A percentile compares a stretch with the other conserved stretches of the same genome.
These are phyloP conservation scores for Clonostachys solani DNA, from an alignment of 2,329 filamentous ascomycete species.

Conservation along the genomic window DNA sequence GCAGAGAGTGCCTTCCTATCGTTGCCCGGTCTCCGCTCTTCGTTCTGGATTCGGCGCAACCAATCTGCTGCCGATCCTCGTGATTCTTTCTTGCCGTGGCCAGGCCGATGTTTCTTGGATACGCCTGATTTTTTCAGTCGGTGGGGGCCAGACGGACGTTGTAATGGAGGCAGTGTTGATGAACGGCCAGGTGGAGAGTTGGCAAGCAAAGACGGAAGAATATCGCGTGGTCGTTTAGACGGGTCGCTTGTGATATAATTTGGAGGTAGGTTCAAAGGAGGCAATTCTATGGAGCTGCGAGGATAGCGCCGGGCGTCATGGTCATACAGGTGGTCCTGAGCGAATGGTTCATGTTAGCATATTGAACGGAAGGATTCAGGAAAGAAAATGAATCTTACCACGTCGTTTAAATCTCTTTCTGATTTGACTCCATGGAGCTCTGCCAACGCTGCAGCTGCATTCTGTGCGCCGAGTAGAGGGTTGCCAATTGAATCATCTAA, in stretches of 20 bases:
- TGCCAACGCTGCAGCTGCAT: conserved; percentile 80
- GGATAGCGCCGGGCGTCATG: conserved; percentile 60
- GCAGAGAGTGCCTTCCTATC: conserved; percentile 82
- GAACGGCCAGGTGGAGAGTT: conserved; percentile 83
- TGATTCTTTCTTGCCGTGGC: conserved; percentile 79
- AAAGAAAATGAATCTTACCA: conserved; percentile 44
- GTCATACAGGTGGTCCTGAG: conserved; percentile 65
- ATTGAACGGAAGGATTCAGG: conserved; percentile 3
- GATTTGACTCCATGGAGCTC: conserved; percentile 76
- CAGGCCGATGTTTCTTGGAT: conserved; percentile 72
- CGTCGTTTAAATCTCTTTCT: conserved; percentile 71
- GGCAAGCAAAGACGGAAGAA: conserved; percentile 77
- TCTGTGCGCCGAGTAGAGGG: conserved; percentile 52
- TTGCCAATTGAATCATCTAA: conserved; percentile 63
- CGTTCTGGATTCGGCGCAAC: conserved; percentile 53
- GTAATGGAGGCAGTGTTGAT: conserved; percentile 80
- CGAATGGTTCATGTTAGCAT: background rate
- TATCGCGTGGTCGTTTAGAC: conserved; percentile 64
- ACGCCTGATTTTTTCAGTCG: conserved; percentile 84
- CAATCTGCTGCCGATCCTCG: conserved; percentile 65
- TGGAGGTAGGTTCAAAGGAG: conserved; percentile 57
- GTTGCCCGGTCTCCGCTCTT: conserved; percentile 59
- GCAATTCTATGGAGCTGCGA: conserved; percentile 68
- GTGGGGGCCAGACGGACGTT: conserved; percentile 65
- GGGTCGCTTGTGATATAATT: conserved; percentile 70